Evolutionary conservation across 257 asterid genomes (phyloP).

Genomic region (Forsythia viridissima): DNA sequence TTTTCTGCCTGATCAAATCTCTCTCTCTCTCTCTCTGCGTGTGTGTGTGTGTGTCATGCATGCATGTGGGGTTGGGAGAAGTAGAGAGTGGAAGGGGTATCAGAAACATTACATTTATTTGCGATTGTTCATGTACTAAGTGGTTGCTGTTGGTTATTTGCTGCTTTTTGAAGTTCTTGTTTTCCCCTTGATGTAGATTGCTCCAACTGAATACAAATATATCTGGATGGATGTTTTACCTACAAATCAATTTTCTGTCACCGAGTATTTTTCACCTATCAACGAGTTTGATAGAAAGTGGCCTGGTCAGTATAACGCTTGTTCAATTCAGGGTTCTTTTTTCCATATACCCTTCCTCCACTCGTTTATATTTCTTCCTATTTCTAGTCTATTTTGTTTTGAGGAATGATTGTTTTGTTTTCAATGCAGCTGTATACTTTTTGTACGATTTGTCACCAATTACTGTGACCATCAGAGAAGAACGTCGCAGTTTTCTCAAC

Average conservation of each 20-base stretch:
- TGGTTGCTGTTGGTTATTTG: conserved; percentile 11
- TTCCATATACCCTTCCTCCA: background rate
- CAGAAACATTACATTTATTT: background rate
- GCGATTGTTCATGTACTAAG: background rate
- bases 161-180: conserved; percentile 18
- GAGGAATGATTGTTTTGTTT: conserved; percentile 18
- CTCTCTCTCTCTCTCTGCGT: background rate
- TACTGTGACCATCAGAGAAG: conserved; percentile 94
- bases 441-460: conserved; percentile 95
- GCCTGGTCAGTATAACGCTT: conserved; percentile 71
- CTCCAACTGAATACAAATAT: conserved; percentile 90
- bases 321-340: conserved; percentile 10
- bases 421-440: conserved; percentile 83
- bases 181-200: conserved; percentile 56
- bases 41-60: background rate
- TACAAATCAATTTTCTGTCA: conserved; percentile 93
- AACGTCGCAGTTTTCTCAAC: conserved; percentile 97
- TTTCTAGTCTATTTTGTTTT: background rate
- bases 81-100: background rate
- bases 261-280: conserved; percentile 90
- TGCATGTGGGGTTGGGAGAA: background rate
- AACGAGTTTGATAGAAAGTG: conserved; percentile 68
- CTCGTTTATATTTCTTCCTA: background rate
- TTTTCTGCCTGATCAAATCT: background rate
- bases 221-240: conserved; percentile 80